phyloP scores from a whole-genome alignment of 2,329 filamentous ascomycete genomes.

The Pseudopyricularia cyperi region DNA sequence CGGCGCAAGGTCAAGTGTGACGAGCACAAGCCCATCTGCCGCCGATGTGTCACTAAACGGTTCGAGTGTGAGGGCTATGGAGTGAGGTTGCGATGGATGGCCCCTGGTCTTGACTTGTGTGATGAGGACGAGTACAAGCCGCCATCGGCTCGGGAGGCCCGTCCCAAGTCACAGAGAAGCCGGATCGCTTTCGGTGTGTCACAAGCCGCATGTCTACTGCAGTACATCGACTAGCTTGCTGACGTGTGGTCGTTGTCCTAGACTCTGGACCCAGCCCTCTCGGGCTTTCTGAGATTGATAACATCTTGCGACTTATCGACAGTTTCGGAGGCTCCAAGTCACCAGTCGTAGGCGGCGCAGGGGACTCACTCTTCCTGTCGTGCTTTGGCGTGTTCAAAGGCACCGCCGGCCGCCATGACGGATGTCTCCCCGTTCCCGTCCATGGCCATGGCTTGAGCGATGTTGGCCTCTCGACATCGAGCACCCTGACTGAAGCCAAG shows the following conservation, averaged over 20 bases:
- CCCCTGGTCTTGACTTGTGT: background rate
- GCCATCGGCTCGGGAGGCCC: background rate
- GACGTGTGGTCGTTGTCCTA: background rate
- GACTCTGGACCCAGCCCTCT: background rate
- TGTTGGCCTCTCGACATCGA: background rate
- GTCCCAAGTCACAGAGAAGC: background rate
- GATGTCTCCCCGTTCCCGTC: background rate
- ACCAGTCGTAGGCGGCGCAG: background rate
- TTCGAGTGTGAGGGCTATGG: background rate
- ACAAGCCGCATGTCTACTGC: background rate
- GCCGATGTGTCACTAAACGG: background rate
- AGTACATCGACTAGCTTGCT: background rate
- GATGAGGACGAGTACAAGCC: background rate
- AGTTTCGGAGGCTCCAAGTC: background rate
- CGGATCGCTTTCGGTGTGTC: background rate
- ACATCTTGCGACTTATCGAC: background rate
- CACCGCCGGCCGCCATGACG: background rate
- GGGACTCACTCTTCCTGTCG: background rate
- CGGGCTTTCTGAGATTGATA: background rate
- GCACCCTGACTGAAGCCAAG: too few relatives aligned
- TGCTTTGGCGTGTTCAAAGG: background rate
- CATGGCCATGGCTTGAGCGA: background rate
- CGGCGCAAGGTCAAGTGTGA: background rate
- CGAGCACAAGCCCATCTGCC: background rate
- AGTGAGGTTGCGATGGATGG: background rate